phyloP scores from a whole-genome alignment of 1,284 basidiomycete species.

The Ceratobasidium sp. region DNA sequence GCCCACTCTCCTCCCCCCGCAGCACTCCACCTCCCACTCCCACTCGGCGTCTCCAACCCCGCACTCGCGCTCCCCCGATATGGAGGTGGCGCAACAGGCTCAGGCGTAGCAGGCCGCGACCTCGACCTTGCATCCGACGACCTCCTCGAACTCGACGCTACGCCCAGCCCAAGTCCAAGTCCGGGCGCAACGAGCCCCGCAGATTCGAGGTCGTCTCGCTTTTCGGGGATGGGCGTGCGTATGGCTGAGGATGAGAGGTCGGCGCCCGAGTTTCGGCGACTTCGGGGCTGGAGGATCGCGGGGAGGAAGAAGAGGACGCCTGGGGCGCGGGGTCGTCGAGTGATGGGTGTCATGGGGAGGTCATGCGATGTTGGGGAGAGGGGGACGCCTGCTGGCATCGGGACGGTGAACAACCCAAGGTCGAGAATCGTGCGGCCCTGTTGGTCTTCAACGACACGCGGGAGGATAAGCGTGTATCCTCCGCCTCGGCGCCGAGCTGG shows the following conservation, averaged over 20 bases:
- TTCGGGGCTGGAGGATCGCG: conserved; percentile 65
- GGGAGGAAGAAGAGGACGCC: conserved; percentile 83
- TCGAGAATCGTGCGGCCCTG: conserved; percentile 78
- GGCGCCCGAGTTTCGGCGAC: conserved; percentile 26
- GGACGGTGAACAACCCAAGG: conserved; percentile 67
- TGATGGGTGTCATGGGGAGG: conserved; percentile 55
- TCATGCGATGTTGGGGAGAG: conserved; percentile 68
- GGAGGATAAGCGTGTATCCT: conserved; percentile 78
- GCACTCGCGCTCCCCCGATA: neutral
- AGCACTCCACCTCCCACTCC: neutral
- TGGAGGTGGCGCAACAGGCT: conserved; percentile 25
- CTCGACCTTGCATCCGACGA: conserved; percentile 11
- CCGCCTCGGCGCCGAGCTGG: conserved; percentile 60
- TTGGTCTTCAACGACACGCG: conserved; percentile 69
- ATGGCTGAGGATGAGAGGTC: conserved; percentile 5
- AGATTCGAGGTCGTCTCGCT: conserved; percentile 27
- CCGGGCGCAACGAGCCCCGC: conserved; percentile 24
- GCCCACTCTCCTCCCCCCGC: conserved; percentile 8
- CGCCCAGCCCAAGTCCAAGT: conserved; percentile 16
- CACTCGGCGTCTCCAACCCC: no score
- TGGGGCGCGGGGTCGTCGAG: conserved; percentile 58
- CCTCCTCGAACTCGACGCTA: conserved; percentile 23
- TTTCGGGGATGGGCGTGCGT: conserved; percentile 24
- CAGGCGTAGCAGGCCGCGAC: conserved; percentile 25
- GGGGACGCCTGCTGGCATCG: conserved; percentile 66